Conservation (phyloP, 768 basidiomycete species). For the Atractiella rhizophila region DNA sequence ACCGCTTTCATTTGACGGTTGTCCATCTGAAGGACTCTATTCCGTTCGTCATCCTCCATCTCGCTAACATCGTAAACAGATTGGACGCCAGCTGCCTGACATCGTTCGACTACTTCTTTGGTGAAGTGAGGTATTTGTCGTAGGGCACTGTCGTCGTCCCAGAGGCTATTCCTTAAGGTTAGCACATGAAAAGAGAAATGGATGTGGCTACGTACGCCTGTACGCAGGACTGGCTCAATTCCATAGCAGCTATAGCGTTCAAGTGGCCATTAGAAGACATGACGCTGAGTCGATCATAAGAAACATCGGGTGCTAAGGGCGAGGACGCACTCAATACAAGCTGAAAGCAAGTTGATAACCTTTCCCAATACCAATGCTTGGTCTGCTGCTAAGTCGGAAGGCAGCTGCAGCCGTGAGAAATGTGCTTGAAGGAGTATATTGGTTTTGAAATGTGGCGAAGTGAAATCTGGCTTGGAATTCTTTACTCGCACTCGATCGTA, state of each 20-base stretch:
- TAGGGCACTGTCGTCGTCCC: constrained; percentile 87
- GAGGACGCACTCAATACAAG: constrained; percentile 23
- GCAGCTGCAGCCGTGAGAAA: constrained; percentile 74
- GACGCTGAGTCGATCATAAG: constrained; percentile 87
- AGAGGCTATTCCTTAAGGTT: too few species aligned
- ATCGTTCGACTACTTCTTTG: constrained; percentile 59
- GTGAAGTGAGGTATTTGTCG: constrained; percentile 96
- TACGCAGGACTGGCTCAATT: constrained; percentile 92
- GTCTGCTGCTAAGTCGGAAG: constrained; percentile 79
- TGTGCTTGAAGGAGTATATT: constrained; percentile 91
- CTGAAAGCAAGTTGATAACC: constrained; percentile 36
- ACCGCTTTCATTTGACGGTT: constrained; percentile 74
- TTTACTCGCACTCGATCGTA: constrained; percentile 96
- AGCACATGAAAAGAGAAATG: too few species aligned
- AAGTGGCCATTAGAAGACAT: constrained; percentile 94
- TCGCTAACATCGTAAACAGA: constrained; percentile 97
- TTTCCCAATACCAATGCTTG: constrained; percentile 69
- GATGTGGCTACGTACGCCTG: too few species aligned
- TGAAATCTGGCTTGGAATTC: constrained; percentile 49
- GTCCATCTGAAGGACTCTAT: constrained; percentile 57
- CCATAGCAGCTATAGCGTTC: constrained; percentile 87
- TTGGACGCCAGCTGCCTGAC: constrained; percentile 53
- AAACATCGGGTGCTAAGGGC: too few species aligned
- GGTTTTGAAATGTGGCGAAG: constrained; percentile 91
- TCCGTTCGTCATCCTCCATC: constrained; percentile 78